These are phyloP conservation scores for Medicago arabica DNA, from an alignment of 306 rosid species.

Conservation along the genomic window DNA sequence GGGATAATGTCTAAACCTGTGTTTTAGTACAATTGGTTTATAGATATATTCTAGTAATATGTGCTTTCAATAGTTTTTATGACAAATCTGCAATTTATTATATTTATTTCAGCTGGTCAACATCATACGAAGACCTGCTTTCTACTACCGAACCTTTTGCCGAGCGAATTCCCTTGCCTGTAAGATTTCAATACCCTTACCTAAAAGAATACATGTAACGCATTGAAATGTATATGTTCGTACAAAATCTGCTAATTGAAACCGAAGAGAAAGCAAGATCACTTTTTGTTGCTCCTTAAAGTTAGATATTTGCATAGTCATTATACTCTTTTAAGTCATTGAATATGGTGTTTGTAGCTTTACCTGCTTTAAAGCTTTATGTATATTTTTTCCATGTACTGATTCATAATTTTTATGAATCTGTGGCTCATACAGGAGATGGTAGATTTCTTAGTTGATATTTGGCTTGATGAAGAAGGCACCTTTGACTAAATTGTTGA, in stretches of 20 bases:
- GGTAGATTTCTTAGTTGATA: slow-evolving; percentile 97
- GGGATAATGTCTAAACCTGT: too few species aligned
- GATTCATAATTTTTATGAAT: slow-evolving; percentile 37
- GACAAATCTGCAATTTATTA: slow-evolving; percentile 2
- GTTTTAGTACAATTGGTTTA: neutral
- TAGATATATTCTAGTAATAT: slow-evolving; percentile 1
- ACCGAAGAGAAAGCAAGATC: too few species aligned
- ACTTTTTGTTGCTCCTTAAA: too few species aligned
- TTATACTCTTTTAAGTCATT: slow-evolving; percentile 11
- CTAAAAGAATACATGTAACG: slow-evolving; percentile 55
- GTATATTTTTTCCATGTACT: slow-evolving; percentile 30
- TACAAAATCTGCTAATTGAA: neutral
- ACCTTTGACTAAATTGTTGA: slow-evolving; percentile 61
- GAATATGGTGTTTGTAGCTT: neutral
- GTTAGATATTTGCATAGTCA: neutral
- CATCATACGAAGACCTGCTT: slow-evolving; percentile 83
- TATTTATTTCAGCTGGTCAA: slow-evolving; percentile 89
- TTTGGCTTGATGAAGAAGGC: slow-evolving; percentile 91
- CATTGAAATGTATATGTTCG: slow-evolving; percentile 4
- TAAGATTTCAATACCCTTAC: slow-evolving; percentile 67
- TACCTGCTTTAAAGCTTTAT: neutral
- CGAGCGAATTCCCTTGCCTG: slow-evolving; percentile 86
- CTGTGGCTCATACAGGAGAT: slow-evolving; percentile 74
- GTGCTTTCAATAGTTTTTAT: slow-evolving; percentile 7
- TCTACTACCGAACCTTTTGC: slow-evolving; percentile 73